Percentiles rank a stretch among this genome's conserved stretches.
phyloP scores from a whole-genome alignment of 345 rosid species.

The Populus pruinosa region DNA sequence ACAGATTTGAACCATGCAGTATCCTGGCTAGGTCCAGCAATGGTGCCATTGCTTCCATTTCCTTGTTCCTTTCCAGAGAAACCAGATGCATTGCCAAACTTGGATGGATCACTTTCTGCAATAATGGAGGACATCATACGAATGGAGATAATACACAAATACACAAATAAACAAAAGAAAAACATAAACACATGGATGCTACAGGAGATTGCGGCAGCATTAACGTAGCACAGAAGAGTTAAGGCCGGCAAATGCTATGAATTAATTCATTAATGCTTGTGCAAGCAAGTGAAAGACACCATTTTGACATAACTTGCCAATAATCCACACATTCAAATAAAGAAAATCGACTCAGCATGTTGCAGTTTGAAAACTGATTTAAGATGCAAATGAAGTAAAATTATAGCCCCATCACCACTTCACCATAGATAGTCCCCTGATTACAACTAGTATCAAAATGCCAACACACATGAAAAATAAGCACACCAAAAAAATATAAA shows the following conservation, averaged over 20 bases:
- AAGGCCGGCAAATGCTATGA: too few relatives aligned
- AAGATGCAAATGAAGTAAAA: background rate
- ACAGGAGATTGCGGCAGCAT: background rate
- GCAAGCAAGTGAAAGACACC: background rate
- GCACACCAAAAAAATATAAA: background rate
- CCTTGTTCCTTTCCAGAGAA: constrained; percentile 49
- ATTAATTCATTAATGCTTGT: background rate
- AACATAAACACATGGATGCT: background rate
- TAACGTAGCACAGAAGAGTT: background rate
- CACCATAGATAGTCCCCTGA: background rate
- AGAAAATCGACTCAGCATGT: too few relatives aligned
- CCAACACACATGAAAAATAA: background rate
- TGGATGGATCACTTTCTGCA: constrained; percentile 69
- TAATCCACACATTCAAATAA: background rate
- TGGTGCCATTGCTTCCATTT: constrained; percentile 40
- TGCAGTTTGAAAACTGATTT: too few relatives aligned
- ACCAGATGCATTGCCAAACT: constrained; percentile 31
- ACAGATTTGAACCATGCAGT: constrained; percentile 51
- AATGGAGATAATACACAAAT: constrained; percentile 2
- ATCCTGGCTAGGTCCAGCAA: constrained; percentile 56
- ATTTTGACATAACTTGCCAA: background rate
- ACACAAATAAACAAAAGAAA: background rate
- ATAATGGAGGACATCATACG: constrained; percentile 5
- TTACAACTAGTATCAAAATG: background rate
- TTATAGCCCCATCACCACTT: background rate